Evolutionary conservation across 345 rosid species (phyloP), one percentile per base, ranked within the genome.

Genomic region (Citrus maxima): DNA sequence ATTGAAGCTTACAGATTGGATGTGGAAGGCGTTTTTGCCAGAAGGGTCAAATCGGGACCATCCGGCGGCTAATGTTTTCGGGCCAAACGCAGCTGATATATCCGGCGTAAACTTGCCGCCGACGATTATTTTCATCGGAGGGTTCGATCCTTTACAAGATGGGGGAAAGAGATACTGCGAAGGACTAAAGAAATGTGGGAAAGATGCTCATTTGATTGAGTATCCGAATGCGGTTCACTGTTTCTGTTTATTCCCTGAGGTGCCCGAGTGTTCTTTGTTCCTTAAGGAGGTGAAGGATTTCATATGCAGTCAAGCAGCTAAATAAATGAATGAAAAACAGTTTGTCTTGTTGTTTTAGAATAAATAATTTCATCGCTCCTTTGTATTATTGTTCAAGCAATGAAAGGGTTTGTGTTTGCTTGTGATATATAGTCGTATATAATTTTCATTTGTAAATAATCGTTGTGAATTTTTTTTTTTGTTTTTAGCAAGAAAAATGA

Each of bases 91-190:
- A 10, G 77, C 19, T 3, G 73, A 72, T n/a, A 64, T 79, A 5
- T 63, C 81, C 3, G 38, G 56, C 10, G 3, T 79, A 32, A 65
- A 79, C 25, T 49, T 49, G 27, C 81, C 81, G 18, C 55, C 38
- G 25, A 72, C 67, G 14, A 4, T 32, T 63, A 51, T 19, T 64
- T 8, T 72, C 54, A 35, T 28, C 1, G 80, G 76, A 1, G 84
- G 84, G 34, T 58, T 78, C 14, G 86, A 84, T 62, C 82, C 80
- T 25, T 76, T 84, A 46, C 49, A 84, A 54, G 84, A 65, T 49
- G 82, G 82, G 82, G 81, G 34, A 78, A 75, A 12, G 35, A 79
- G 54, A 71, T 84, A 84, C 49, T 81, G 42, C 22, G 72, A 81
- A n/a, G 77, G 84, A 78, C 21, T 84, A 14, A 79, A 7, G 80